These are phyloP conservation scores for Cryptococcus sp. DNA, from an alignment of 1,284 basidiomycete species.

Conservation along the genomic window DNA sequence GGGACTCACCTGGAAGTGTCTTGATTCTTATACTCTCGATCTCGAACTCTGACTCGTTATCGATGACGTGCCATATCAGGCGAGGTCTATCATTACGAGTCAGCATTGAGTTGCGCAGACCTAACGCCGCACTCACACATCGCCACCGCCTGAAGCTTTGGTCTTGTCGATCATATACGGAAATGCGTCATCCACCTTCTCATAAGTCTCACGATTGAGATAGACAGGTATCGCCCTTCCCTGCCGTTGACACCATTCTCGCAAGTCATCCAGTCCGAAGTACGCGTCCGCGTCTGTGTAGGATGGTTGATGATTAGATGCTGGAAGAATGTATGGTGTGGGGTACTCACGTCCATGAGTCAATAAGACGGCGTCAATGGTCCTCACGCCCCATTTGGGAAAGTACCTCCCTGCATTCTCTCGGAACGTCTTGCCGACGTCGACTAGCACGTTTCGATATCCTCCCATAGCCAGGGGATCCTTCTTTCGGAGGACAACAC, in stretches of 20 bases:
- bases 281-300: slow-evolving; percentile 49
- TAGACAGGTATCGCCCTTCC: slow-evolving; percentile 44
- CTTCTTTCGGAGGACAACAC: slow-evolving; percentile 39
- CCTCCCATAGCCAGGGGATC: slow-evolving; percentile 22
- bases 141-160: slow-evolving; percentile 54
- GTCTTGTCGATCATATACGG: slow-evolving; percentile 53
- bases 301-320: neutral
- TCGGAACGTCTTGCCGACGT: slow-evolving; percentile 55
- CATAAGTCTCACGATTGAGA: slow-evolving; percentile 43
- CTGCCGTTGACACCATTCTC: slow-evolving; percentile 50
- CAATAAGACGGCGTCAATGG: slow-evolving; percentile 53
- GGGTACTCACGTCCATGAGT: slow-evolving; percentile 54
- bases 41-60: slow-evolving; percentile 42
- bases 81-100: slow-evolving; percentile 24
- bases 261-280: slow-evolving; percentile 43
- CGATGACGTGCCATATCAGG: slow-evolving; percentile 41
- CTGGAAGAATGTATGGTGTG: slow-evolving; percentile 4
- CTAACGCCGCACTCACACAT: slow-evolving; percentile 36
- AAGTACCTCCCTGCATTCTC: slow-evolving; percentile 49
- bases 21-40: slow-evolving; percentile 42
- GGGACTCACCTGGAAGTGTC: slow-evolving; percentile 33
- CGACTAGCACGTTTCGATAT: slow-evolving; percentile 52
- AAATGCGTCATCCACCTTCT: slow-evolving; percentile 44
- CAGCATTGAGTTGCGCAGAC: neutral
- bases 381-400: slow-evolving; percentile 48